Evolutionary conservation across 1,139 yeast genomes (phyloP).

Genomic region (Meyerozyma elateridarum): DNA sequence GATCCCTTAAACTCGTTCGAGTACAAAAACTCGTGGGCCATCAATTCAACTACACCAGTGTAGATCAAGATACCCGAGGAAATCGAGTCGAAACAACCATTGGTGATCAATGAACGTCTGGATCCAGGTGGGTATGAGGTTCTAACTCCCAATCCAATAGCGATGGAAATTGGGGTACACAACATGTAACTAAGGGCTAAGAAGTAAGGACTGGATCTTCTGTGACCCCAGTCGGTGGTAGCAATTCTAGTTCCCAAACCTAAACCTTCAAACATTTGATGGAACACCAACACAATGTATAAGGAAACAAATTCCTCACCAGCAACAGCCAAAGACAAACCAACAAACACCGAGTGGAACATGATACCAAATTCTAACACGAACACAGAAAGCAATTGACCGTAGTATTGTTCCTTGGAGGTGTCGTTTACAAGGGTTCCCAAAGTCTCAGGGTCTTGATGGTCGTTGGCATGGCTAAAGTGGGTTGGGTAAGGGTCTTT

Average conservation of each 20-base stretch:
- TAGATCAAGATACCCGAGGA: slow-evolving; percentile 39
- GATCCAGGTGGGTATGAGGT: slow-evolving; percentile 31
- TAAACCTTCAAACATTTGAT: slow-evolving; percentile 39
- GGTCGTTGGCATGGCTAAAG: slow-evolving; percentile 44
- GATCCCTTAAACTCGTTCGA: slow-evolving; percentile 23
- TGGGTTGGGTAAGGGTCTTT: slow-evolving; percentile 35
- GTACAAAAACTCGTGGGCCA: slow-evolving; percentile 36
- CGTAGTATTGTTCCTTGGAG: slow-evolving; percentile 36
- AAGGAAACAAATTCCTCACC: slow-evolving; percentile 33
- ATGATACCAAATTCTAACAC: slow-evolving; percentile 37
- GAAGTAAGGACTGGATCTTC: slow-evolving; percentile 30
- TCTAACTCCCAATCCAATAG: slow-evolving; percentile 34
- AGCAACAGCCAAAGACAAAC: slow-evolving; percentile 36
- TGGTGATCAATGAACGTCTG: slow-evolving; percentile 28
- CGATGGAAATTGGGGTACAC: slow-evolving; percentile 35
- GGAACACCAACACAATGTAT: slow-evolving; percentile 36
- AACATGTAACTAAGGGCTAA: slow-evolving; percentile 28
- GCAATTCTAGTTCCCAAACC: slow-evolving; percentile 40
- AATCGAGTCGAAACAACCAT: slow-evolving; percentile 33
- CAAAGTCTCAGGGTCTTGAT: slow-evolving; percentile 35
- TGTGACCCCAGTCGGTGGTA: slow-evolving; percentile 32
- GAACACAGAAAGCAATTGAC: slow-evolving; percentile 34
- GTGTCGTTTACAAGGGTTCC: slow-evolving; percentile 36
- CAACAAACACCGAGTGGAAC: slow-evolving; percentile 38
- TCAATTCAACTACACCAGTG: slow-evolving; percentile 35